phyloP scores from a whole-genome alignment of 2,329 filamentous ascomycete genomes.

The Epichloe scottii region DNA sequence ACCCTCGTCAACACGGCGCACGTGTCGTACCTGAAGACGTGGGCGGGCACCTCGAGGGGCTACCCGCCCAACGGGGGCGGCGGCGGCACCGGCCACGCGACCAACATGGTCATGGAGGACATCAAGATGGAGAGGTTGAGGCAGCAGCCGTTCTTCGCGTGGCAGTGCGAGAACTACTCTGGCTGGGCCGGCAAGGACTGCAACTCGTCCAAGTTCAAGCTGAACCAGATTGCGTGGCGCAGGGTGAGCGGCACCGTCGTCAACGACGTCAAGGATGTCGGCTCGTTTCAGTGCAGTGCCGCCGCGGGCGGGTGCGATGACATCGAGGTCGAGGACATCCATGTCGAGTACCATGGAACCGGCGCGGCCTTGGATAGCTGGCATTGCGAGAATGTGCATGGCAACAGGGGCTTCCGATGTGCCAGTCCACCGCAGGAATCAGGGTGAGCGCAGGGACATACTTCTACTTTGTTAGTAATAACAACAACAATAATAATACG shows the following conservation, averaged over 20 bases:
- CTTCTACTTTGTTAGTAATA: too few species aligned
- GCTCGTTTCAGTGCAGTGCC: constrained; percentile 20
- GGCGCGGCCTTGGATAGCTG: constrained; percentile 11
- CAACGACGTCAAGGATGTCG: constrained; percentile 13
- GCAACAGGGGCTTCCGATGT: constrained; percentile 14
- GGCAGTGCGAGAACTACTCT: constrained; percentile 24
- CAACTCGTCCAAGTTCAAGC: constrained; percentile 20
- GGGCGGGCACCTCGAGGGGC: constrained; percentile 37
- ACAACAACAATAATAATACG: too few species aligned
- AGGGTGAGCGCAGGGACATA: not conserved
- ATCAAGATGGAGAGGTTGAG: constrained; percentile 16
- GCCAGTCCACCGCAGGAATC: constrained; percentile 1
- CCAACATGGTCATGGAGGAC: constrained; percentile 20
- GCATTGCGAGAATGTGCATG: constrained; percentile 17
- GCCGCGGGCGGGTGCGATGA: constrained; percentile 19
- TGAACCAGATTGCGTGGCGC: constrained; percentile 16
- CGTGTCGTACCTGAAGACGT: constrained; percentile 45
- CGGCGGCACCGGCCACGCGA: constrained; percentile 34
- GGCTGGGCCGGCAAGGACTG: constrained; percentile 22
- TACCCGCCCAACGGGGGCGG: constrained; percentile 47
- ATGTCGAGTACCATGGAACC: constrained; percentile 9
- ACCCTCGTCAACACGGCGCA: constrained; percentile 32
- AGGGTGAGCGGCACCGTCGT: constrained; percentile 17
- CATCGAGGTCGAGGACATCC: constrained; percentile 14
- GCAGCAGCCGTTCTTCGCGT: constrained; percentile 20